Evolutionary conservation across 2,329 filamentous ascomycete genomes (phyloP).

Genomic region (Periglandula ipomoeae): DNA sequence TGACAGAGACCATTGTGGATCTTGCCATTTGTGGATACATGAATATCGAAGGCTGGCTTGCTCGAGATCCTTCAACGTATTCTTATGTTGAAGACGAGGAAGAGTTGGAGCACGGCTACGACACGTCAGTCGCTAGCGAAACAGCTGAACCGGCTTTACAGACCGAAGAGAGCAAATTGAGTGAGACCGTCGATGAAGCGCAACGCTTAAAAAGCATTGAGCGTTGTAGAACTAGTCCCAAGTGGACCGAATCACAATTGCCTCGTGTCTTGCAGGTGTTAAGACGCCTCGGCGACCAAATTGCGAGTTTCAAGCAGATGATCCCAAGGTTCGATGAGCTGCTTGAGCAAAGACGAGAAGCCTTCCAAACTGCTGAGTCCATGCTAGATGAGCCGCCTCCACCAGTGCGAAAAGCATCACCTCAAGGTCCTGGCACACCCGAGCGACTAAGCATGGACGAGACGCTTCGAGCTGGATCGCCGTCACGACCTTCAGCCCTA

Average conservation of each 20-base stretch:
- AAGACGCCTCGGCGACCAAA: slow-evolving; percentile 51
- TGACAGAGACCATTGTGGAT: slow-evolving; percentile 76
- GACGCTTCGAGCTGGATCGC: slow-evolving; percentile 37
- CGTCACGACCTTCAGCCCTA: slow-evolving; percentile 43
- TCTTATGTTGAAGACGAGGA: slow-evolving; percentile 35
- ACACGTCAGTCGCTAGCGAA: slow-evolving; percentile 8
- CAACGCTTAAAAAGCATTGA: slow-evolving; percentile 37
- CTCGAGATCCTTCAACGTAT: slow-evolving; percentile 60
- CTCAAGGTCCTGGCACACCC: slow-evolving; percentile 23
- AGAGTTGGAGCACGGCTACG: slow-evolving; percentile 10
- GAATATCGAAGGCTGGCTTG: slow-evolving; percentile 81
- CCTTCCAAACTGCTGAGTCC: slow-evolving; percentile 51
- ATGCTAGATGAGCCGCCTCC: slow-evolving; percentile 28
- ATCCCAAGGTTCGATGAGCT: slow-evolving; percentile 67
- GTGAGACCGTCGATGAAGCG: slow-evolving; percentile 15
- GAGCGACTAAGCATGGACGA: slow-evolving; percentile 37
- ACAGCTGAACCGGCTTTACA: not conserved
- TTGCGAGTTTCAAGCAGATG: slow-evolving; percentile 50
- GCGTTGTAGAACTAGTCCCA: slow-evolving; percentile 43
- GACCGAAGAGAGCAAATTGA: not conserved
- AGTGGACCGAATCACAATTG: slow-evolving; percentile 40
- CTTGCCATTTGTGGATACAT: slow-evolving; percentile 79
- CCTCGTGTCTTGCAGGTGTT: slow-evolving; percentile 49
- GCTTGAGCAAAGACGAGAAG: slow-evolving; percentile 54
- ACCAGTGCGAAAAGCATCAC: slow-evolving; percentile 19